These are phyloP conservation scores for Agrostemma githago DNA, from an alignment of 148 eudicot species.

Conservation along the genomic window DNA sequence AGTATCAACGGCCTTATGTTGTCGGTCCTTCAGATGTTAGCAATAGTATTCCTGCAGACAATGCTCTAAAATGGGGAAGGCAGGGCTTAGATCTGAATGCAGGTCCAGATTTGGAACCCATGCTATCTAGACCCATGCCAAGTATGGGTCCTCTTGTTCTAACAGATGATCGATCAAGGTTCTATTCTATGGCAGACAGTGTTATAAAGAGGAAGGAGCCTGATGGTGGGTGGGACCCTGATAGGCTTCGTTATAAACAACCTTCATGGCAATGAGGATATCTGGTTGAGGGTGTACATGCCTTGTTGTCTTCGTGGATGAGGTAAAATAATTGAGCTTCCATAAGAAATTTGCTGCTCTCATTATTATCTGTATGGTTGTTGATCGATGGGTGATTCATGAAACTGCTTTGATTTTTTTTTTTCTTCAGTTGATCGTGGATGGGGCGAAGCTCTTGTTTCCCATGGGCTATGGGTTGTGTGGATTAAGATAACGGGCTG, in stretches of 20 bases:
- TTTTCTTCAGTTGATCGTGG: constrained; percentile 9
- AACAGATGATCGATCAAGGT: constrained; percentile 58
- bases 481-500: constrained; percentile 16
- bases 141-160: constrained; percentile 39
- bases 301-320: constrained; percentile 26
- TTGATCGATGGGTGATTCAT: neutral
- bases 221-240: constrained; percentile 66
- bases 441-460: constrained; percentile 19
- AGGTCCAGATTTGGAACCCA: constrained; percentile 48
- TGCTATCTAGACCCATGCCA: constrained; percentile 48
- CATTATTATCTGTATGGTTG: neutral
- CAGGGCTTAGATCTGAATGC: constrained; percentile 76
- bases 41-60: constrained; percentile 37
- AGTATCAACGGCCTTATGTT: constrained; percentile 54
- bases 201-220: constrained; percentile 72
- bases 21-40: constrained; percentile 49
- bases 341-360: too few relatives aligned
- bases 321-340: constrained; percentile 2
- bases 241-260: constrained; percentile 52
- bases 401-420: neutral
- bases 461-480: constrained; percentile 19
- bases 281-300: neutral
- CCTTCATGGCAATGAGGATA: constrained; percentile 56
- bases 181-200: constrained; percentile 50
- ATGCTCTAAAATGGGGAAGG: constrained; percentile 49